Percentiles rank a stretch among this genome's conserved stretches.
Evolutionary conservation across 768 basidiomycete genomes (phyloP).

Genomic region (Cantharellus cinnabarinus): DNA sequence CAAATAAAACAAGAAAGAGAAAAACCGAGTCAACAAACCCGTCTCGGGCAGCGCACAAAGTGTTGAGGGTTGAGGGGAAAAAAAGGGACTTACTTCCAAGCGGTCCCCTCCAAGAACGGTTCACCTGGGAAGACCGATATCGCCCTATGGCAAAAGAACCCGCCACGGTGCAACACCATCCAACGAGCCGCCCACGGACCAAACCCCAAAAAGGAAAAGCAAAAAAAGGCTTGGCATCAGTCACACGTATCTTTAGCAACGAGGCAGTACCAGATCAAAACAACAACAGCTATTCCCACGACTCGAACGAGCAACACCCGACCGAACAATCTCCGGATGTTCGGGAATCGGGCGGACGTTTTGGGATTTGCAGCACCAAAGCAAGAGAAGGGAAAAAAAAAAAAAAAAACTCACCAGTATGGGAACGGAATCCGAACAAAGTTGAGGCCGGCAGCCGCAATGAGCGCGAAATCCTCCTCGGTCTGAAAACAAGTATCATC

Average conservation of each 20-base stretch:
- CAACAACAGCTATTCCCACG: no score
- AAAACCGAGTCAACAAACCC: not conserved
- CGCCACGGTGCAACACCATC: no score
- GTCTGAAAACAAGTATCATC: slow-evolving; percentile 28
- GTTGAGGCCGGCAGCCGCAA: slow-evolving; percentile 74
- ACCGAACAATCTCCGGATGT: not conserved
- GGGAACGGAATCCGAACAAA: slow-evolving; percentile 65
- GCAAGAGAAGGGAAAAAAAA: not conserved
- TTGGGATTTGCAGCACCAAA: not conserved
- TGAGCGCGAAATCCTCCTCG: slow-evolving; percentile 73
- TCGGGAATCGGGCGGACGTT: not conserved
- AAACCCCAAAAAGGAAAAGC: no score
- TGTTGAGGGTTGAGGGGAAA: not conserved
- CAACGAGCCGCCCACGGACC: no score
- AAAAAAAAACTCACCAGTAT: slow-evolving; percentile 36
- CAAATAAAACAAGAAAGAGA: no score
- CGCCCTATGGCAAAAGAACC: not conserved
- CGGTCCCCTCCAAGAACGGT: slow-evolving; percentile 52
- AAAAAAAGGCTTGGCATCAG: no score
- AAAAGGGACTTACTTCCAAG: slow-evolving; percentile 38
- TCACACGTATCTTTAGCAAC: no score
- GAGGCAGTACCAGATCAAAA: no score
- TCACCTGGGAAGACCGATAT: slow-evolving; percentile 59
- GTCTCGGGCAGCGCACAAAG: not conserved
- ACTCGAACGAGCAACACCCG: no score